Conservation (phyloP, 2,329 filamentous ascomycete genomes). For the Huntiella moniliformis region DNA sequence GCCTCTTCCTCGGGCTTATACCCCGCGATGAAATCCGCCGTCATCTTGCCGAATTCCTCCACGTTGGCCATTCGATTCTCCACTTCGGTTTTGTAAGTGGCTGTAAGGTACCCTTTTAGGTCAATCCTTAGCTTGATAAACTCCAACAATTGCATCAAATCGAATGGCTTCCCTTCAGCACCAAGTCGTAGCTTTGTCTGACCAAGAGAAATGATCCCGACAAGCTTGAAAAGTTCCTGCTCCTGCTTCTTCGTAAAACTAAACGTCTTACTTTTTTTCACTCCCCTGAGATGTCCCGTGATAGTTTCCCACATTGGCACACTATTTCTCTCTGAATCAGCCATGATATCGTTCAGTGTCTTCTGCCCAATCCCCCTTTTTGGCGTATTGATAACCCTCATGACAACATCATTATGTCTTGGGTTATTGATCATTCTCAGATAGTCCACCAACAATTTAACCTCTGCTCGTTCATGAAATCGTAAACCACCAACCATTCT, state of each 20-base stretch:
- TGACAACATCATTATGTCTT: conserved; percentile 69
- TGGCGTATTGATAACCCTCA: conserved; percentile 70
- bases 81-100: conserved; percentile 52
- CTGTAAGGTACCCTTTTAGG: conserved; percentile 56
- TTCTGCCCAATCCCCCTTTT: conserved; percentile 62
- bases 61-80: conserved; percentile 76
- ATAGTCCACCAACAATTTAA: conserved; percentile 78
- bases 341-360: conserved; percentile 54
- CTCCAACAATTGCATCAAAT: conserved; percentile 31
- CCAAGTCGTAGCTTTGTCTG: conserved; percentile 17
- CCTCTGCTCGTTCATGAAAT: conserved; percentile 82
- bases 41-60: conserved; percentile 67
- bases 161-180: conserved; percentile 16
- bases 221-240: conserved; percentile 24
- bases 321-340: conserved; percentile 54
- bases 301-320: conserved; percentile 62
- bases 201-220: conserved; percentile 23
- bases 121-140: conserved; percentile 43
- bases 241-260: conserved; percentile 30
- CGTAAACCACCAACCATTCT: conserved; percentile 71
- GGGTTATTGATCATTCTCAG: conserved; percentile 69
- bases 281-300: conserved; percentile 32
- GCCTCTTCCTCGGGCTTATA: conserved; percentile 29
- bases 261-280: conserved; percentile 23
- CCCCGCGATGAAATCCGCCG: conserved; percentile 45